Evolutionary conservation across 176 grass and related monocot genomes (phyloP), one percentile per base, ranked within the genome.

Genomic region (Musa acuminata): DNA sequence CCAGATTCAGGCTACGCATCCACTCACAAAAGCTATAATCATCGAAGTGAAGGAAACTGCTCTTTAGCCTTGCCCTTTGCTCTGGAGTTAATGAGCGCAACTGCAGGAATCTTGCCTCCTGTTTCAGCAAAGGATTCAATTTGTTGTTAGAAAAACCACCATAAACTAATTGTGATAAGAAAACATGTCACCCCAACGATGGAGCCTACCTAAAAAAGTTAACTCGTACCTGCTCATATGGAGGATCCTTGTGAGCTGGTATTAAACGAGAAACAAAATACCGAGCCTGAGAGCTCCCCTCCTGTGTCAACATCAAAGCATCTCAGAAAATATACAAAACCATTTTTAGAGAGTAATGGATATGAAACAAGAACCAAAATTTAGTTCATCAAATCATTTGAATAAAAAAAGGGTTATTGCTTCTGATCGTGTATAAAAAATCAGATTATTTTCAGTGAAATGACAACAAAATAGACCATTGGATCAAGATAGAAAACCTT

Each of bases 161-260:
- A 12, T 7, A 68, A 29, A 35, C 65, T 67, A 13, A 67, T n/a
- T 3, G 2, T 3, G 1, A 25, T 10, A 13, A 51, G 23, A 73
- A 13, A 25, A 1, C 12, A 27, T 60, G 11, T 48, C 9, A 53
- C 50, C 53, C 20, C 50, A 10, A 53, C 70, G 26, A 24, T 9
- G 69, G 49, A 21, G n/a, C 16, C 49, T 23, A 52, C 26, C 19
- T 21, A 52, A 12, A 23, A 52, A 13, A 17, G 8, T 57, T 19
- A 80, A 69, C 77, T 8, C 64, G 29, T 87, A 91, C 95, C 90
- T 99, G 95, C 80, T 99, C 95, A 79, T 99, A 99, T 51, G 90
- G 91, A 82, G 95, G 95, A 84, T 99, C 95, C 80, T 99, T 99
- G 86, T 99, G 95, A 49, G 90, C 95, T n/a, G 90, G 95, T n/a